These are phyloP conservation scores for Amanita polypyramis DNA, from an alignment of 768 basidiomycete genomes.

Conservation along the genomic window DNA sequence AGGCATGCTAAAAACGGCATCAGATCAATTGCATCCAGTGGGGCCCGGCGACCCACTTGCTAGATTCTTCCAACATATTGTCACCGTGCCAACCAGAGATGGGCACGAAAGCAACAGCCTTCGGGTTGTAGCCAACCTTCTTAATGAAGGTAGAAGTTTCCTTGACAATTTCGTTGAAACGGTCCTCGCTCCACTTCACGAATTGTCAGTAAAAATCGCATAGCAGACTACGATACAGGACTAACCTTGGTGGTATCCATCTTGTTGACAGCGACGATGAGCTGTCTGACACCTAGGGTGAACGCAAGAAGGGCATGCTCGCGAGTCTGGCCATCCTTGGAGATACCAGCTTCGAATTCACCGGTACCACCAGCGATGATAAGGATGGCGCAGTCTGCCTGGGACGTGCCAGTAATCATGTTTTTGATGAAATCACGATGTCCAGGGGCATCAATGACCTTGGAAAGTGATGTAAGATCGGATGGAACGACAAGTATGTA, in stretches of 20 bases:
- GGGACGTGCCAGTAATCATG: conserved; percentile 99
- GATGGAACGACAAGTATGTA: conserved; percentile 13
- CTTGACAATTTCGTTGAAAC: conserved; percentile 99
- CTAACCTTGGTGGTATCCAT: conserved; percentile 97
- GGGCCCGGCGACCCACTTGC: conserved; percentile 50
- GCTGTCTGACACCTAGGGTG: conserved; percentile 99
- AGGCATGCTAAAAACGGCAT: conserved; percentile 62
- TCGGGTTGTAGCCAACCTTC: conserved; percentile 99
- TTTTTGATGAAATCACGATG: conserved; percentile 99
- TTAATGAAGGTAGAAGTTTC: conserved; percentile 97
- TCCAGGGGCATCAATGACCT: conserved; percentile 99
- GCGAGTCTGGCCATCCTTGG: conserved; percentile 99
- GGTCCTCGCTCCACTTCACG: conserved; percentile 91
- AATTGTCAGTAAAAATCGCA: neutral
- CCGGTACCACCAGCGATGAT: conserved; percentile 99
- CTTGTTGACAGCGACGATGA: conserved; percentile 99
- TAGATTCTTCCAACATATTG: conserved; percentile 99
- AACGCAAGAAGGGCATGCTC: conserved; percentile 99
- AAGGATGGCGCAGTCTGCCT: conserved; percentile 99
- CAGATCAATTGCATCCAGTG: conserved; percentile 6
- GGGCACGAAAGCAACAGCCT: conserved; percentile 95
- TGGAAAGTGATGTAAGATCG: neutral
- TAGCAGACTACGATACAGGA: neutral
- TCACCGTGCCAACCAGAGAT: conserved; percentile 99
- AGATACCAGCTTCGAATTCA: conserved; percentile 99